Conservation (phyloP, 2,329 filamentous ascomycete genomes). For the Teratosphaeria destructans region DNA sequence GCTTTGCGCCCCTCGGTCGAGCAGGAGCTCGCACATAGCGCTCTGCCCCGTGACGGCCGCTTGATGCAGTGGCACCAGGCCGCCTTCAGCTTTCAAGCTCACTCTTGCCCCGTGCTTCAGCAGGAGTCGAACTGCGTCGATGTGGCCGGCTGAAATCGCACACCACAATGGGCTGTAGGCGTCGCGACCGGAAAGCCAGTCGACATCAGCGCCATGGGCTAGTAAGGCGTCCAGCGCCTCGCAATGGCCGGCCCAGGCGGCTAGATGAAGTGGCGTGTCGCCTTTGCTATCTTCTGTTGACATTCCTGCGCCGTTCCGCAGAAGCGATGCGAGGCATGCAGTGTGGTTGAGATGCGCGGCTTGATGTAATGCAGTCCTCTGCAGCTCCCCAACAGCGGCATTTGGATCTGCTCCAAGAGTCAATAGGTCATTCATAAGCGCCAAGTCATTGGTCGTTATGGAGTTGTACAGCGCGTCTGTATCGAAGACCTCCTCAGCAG, state of each 20-base stretch:
- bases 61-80: constrained; percentile 19
- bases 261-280: constrained; percentile 20
- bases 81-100: constrained; percentile 11
- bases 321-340: constrained; percentile 10
- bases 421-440: constrained; percentile 11
- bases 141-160: constrained; percentile 18
- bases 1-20: constrained; percentile 18
- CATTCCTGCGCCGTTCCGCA: constrained; percentile 14
- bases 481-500: constrained; percentile 7
- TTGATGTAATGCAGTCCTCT: constrained; percentile 20
- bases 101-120: constrained; percentile 19
- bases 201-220: constrained; percentile 16
- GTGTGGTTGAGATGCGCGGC: constrained; percentile 19
- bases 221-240: constrained; percentile 16
- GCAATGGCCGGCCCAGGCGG: constrained; percentile 20
- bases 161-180: constrained; percentile 21
- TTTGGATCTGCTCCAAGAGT: constrained; percentile 8
- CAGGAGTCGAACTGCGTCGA: constrained; percentile 16
- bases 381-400: constrained; percentile 12
- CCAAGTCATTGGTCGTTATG: constrained; percentile 13
- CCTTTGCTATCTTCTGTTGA: constrained; percentile 16
- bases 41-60: constrained; percentile 20
- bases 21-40: constrained; percentile 20
- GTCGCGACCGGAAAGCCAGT: constrained; percentile 18
- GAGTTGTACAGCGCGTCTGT: constrained; percentile 14